Evolutionary conservation across 345 rosid species (phyloP), one percentile per base, ranked within the genome.

Genomic region (Hevea brasiliensis): DNA sequence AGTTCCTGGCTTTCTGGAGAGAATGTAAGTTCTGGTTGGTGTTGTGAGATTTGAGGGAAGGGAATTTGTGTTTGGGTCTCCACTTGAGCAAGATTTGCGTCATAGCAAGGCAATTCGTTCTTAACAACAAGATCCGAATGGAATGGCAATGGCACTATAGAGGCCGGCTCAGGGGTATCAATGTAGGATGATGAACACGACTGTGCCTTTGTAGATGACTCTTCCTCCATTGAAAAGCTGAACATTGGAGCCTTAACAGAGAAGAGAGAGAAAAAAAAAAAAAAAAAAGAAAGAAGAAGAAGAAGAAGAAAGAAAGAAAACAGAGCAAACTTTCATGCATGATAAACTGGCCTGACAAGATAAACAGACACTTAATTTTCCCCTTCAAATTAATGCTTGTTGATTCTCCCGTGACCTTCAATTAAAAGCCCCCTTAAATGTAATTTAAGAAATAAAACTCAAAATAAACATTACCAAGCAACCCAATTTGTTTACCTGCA

Each of bases 1-100:
- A 87, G 82, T 41, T 87, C 90, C 24, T 85, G 85, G 79, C 89
- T 86, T 11, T 80, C 96, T 0, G 88, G 82, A 3, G 84, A 82
- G 72, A 89, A 85, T 18, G 84, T 50, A 48, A 81, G 63, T 20
- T 69, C 82, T 3, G 81, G 59, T 61, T 84, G 90, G 20, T 83
- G 75, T 56, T 82, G 81, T 45, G 74, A 70, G 41, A 76, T 58
- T 44, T 75, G 73, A 14, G 78, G 83, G 64, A 84, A 80, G 21
- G 78, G 60, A 54, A 48, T 44, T 14, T 63, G 81, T 7, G 60
- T 13, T 8, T 59, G 72, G 11, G 76, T 50, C 53, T 79, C 77
- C 2, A 44, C 14, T 59, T 75, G 69, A 50, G 71, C 61, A 18
- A 68, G 64, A 61, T 76, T 74, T 37, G 84, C 60, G 14, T 81